phyloP scores from a whole-genome alignment of 768 basidiomycete genomes.

The Phlegmacium glaucopus region DNA sequence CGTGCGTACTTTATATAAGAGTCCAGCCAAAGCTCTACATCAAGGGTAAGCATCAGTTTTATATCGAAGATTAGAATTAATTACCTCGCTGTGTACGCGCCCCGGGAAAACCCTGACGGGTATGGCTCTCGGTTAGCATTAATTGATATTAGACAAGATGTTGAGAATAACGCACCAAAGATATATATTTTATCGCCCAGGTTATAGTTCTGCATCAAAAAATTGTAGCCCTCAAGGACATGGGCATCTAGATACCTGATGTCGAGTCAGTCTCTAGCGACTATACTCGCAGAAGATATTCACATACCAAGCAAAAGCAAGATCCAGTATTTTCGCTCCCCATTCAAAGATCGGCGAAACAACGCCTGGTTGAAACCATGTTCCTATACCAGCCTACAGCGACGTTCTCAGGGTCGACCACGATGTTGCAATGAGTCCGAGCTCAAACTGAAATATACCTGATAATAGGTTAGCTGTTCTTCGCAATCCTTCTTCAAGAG shows the following conservation, averaged over 20 bases:
- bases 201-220: constrained; percentile 77
- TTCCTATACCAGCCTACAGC: constrained; percentile 42
- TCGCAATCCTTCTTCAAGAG: constrained; percentile 63
- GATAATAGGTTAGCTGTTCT: constrained; percentile 67
- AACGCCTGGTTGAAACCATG: constrained; percentile 58
- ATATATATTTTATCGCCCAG: constrained; percentile 71
- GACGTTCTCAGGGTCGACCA: neutral
- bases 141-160: neutral
- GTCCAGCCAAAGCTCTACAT: constrained; percentile 67
- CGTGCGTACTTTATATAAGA: constrained; percentile 57
- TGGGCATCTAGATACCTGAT: constrained; percentile 66
- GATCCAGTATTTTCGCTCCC: constrained; percentile 59
- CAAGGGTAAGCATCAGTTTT: neutral
- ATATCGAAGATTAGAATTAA: constrained; percentile 29
- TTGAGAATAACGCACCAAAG: constrained; percentile 46
- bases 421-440: neutral
- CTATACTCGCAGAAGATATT: too few relatives aligned
- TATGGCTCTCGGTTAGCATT: neutral
- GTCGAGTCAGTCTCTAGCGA: too few relatives aligned
- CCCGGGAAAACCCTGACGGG: constrained; percentile 67
- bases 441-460: constrained; percentile 36
- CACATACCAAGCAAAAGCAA: constrained; percentile 69
- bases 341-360: constrained; percentile 59
- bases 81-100: constrained; percentile 42
- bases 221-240: constrained; percentile 73